Evolutionary conservation across 2,329 filamentous ascomycete species (phyloP).

Genomic region (Pseudopithomyces chartarum): DNA sequence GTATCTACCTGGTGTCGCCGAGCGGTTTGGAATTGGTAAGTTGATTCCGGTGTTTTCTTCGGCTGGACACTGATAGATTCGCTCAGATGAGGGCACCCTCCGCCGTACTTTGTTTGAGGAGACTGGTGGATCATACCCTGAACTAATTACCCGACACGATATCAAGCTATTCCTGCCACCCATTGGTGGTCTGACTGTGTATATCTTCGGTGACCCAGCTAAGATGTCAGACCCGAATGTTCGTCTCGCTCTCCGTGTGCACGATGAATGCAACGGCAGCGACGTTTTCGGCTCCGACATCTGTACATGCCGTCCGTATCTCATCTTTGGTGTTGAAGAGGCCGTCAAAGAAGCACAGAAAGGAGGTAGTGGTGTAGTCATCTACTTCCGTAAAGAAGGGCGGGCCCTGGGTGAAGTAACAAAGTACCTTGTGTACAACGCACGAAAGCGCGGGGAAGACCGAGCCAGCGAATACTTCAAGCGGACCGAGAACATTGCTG

Average conservation of each 20-base stretch:
- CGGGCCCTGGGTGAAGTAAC: slow-evolving; percentile 93
- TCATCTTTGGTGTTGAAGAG: slow-evolving; percentile 96
- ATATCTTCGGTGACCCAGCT: slow-evolving; percentile 93
- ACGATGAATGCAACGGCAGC: slow-evolving; percentile 90
- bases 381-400: slow-evolving; percentile 98
- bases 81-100: slow-evolving; percentile 78
- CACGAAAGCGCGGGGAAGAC: slow-evolving; percentile 75
- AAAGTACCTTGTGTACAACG: slow-evolving; percentile 84
- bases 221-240: slow-evolving; percentile 89
- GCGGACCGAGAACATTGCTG: slow-evolving; percentile 96
- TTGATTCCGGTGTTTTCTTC: not conserved
- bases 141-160: slow-evolving; percentile 91
- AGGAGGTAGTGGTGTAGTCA: slow-evolving; percentile 91
- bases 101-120: slow-evolving; percentile 91
- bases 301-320: slow-evolving; percentile 92
- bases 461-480: slow-evolving; percentile 91
- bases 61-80: slow-evolving; percentile 18
- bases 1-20: slow-evolving; percentile 68
- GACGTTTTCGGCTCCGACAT: slow-evolving; percentile 99
- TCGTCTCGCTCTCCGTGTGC: slow-evolving; percentile 81
- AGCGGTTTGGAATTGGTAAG: slow-evolving; percentile 86
- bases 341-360: slow-evolving; percentile 96
- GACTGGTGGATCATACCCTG: slow-evolving; percentile 93
- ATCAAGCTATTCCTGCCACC: slow-evolving; percentile 96
- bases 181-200: slow-evolving; percentile 93